Conservation (phyloP, 2,329 filamentous ascomycete species). For the Sclerotinia sclerotiorum region DNA sequence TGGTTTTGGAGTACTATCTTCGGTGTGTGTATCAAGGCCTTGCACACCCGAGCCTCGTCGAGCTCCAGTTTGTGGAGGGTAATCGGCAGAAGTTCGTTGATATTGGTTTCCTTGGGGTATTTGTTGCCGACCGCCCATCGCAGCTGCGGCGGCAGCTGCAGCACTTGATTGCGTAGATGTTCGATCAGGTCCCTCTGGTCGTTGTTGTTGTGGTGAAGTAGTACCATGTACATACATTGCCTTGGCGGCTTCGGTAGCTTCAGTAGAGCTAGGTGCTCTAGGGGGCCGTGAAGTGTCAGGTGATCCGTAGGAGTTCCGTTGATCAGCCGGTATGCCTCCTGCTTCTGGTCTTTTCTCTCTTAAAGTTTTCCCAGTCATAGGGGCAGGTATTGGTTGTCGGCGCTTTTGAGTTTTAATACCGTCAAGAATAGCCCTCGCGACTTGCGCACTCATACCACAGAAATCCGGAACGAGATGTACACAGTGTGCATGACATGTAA, state of each 20-base stretch:
- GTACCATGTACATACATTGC: constrained; percentile 56
- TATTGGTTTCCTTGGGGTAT: constrained; percentile 35
- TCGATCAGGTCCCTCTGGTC: constrained; percentile 53
- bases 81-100: constrained; percentile 37
- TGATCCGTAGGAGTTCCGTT: constrained; percentile 37
- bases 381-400: constrained; percentile 47
- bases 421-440: constrained; percentile 88
- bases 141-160: constrained; percentile 56
- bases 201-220: constrained; percentile 47
- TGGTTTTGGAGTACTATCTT: constrained; percentile 40
- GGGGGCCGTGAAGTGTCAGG: constrained; percentile 36
- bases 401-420: constrained; percentile 80
- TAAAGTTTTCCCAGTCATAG: constrained; percentile 35
- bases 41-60: constrained; percentile 28
- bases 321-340: constrained; percentile 26
- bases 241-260: constrained; percentile 65
- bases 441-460: constrained; percentile 98
- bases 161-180: constrained; percentile 52
- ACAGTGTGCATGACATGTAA: constrained; percentile 88
- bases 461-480: constrained; percentile 97
- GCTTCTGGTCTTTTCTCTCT: constrained; percentile 34
- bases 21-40: constrained; percentile 32
- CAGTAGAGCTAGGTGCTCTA: constrained; percentile 45
- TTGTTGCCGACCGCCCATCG: constrained; percentile 39
- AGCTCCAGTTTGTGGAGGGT: constrained; percentile 26